Evolutionary conservation across 2,329 filamentous ascomycete species (phyloP).

Genomic region (Zopfia rhizophila): DNA sequence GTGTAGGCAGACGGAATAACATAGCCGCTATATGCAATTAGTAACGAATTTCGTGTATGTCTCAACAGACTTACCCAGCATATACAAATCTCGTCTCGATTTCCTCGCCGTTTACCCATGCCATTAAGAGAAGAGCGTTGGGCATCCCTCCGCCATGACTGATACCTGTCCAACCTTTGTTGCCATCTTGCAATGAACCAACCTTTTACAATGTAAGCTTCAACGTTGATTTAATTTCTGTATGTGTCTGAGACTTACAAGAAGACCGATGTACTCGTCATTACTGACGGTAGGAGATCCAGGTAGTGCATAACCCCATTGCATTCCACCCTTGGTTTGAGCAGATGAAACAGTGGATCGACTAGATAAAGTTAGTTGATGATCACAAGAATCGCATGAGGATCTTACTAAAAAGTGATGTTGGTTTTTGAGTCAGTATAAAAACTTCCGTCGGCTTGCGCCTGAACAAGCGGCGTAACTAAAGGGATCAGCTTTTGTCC

Average conservation of each 20-base stretch:
- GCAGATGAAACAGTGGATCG: no score
- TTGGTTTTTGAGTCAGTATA: constrained; percentile 42
- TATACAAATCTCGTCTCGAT: constrained; percentile 47
- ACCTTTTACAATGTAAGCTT: constrained; percentile 24
- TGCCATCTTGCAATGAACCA: constrained; percentile 38
- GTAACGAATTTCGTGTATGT: background rate
- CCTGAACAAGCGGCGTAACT: constrained; percentile 39
- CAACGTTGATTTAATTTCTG: background rate
- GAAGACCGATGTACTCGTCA: constrained; percentile 51
- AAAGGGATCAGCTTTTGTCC: constrained; percentile 19
- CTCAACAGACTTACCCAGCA: constrained; percentile 33
- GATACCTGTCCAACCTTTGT: constrained; percentile 50
- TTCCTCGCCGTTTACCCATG: constrained; percentile 37
- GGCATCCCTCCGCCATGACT: constrained; percentile 51
- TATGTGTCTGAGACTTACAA: constrained; percentile 32
- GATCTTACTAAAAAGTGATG: constrained; percentile 41
- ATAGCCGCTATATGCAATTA: constrained; percentile 61
- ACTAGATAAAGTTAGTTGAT: constrained; percentile 28
- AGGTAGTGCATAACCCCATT: constrained; percentile 50
- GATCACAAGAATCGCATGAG: background rate
- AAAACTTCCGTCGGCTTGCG: constrained; percentile 38
- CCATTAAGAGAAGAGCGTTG: constrained; percentile 45
- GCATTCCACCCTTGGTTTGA: constrained; percentile 45
- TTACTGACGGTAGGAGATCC: constrained; percentile 29
- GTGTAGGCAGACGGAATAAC: constrained; percentile 67